Evolutionary conservation across 495 filamentous ascomycete species (phyloP), one percentile per base, ranked within the genome.

Genomic region (Xylaria nigripes): DNA sequence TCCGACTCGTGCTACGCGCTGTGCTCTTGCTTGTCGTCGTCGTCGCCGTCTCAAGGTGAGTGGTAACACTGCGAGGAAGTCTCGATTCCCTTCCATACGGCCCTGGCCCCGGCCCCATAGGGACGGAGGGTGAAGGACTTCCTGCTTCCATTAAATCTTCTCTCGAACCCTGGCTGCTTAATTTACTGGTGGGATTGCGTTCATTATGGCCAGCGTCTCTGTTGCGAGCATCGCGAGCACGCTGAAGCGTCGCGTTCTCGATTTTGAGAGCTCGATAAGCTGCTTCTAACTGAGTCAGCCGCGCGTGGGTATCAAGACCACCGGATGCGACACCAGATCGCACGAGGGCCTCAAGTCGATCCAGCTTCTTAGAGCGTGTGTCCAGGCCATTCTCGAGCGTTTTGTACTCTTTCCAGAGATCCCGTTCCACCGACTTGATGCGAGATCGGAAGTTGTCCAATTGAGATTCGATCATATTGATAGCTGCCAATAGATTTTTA

Each of bases 361-460:
- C 93, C n/a, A 97, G 76, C 54, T 87, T 86, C 67, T 92, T 90
- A 60, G 85, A 81, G 21, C 90, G 84, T 21, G 81, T 67, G 50
- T 90, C 85, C 38, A 95, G 81, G 22, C 81, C 85, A 56, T 82
- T 83, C 70, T 96, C 91, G 19, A 97, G 79, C 2, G 80, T 80
- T 51, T 95, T 86, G 61, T 95, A 97, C 58, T 96, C 89, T 59
- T 88, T 87, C 80, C 83, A 87, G 13, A 98, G 73, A 45, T 94
- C 87, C 48, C 86, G 84, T 61, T 98, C 94, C 34, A 96, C 81
- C n/a, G 72, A 71, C 59, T 85, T 86, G 66, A 95, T 85, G 53
- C 87, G 84, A 41, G 74, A 72, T 62, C 88, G 87, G 77, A 96
- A 96, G 30, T 79, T 78, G n/a, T 81, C 76, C 43, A 98, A 73